Base-by-base conservation (phyloP, 345 rosid genomes). In the Aegle marmelos region DNA sequence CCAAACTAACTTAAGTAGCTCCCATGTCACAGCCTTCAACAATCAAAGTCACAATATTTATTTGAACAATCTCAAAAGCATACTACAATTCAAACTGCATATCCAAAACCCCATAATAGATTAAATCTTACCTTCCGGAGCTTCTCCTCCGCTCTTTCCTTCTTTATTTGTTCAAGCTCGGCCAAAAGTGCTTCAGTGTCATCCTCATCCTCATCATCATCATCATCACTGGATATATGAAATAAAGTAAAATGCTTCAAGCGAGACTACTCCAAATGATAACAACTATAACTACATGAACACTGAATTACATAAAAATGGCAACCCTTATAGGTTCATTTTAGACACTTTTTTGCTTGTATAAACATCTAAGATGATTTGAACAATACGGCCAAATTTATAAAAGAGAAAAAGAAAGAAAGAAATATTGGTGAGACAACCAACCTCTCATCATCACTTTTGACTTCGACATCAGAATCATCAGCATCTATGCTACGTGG, bases 161-260 rank as follows among this genome's bases (percentile, higher is more conserved):
- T 95, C 91, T 91, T 95, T 76, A 95, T 93, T 77, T 88, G 88
- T 74, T 93, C 98, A n/a, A 93, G 99, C 89, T 92, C 99, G 19
- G 95, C 98, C 93, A 93, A 76, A 36, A 93, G 91, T 76, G 97
- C 98, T 87, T 91, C 91, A 45, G 94, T 92, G 80, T 95, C 96
- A 31, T 93, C 98, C 70, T 93, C 98, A 0, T 93, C 93, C 0
- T 90, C 89, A 0, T 89, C 92, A 1, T 88, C 90, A 0, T 87
- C 92, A 39, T 88, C 93, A 50, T 86, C 86, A 74, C 63, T 75
- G 64, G 79, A 84, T 58, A 74, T 8, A 71, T 80, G 81, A 54
- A 10, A 53, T 53, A 53, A 53, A 72, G 73, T 54, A 31, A 79
- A 27, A 78, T 17, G 39, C 2, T 41, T 64, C 16, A 69, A 17